phyloP scores from a whole-genome alignment of 1,284 basidiomycete genomes.

The Cystobasidium slooffiae region DNA sequence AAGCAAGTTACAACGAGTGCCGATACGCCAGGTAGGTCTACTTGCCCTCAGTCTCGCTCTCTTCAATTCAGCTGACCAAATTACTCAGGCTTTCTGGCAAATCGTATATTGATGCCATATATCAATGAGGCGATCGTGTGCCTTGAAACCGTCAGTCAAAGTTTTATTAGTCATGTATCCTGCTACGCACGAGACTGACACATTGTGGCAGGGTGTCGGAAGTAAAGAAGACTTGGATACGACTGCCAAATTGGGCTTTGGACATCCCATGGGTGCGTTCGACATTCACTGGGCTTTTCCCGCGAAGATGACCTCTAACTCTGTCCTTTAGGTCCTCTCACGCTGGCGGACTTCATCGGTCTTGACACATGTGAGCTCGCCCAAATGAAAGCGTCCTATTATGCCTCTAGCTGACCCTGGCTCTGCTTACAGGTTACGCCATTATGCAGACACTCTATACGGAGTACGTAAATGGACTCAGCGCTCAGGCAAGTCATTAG shows the following conservation, averaged over 20 bases:
- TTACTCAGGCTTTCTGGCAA: conserved; percentile 68
- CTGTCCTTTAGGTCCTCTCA: conserved; percentile 23
- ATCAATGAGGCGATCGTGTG: conserved; percentile 92
- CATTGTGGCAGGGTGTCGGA: conserved; percentile 69
- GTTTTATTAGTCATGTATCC: no score
- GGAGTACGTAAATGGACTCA: conserved; percentile 21
- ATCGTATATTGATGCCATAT: conserved; percentile 86
- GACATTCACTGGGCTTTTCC: neutral
- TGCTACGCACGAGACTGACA: conserved; percentile 1
- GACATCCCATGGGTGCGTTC: conserved; percentile 84
- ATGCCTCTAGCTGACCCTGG: neutral
- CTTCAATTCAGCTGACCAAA: conserved; percentile 29
- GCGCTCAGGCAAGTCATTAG: conserved; percentile 20
- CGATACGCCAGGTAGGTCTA: conserved; percentile 68
- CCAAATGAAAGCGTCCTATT: neutral
- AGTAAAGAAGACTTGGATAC: conserved; percentile 94
- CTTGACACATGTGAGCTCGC: conserved; percentile 47
- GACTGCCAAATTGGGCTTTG: conserved; percentile 90
- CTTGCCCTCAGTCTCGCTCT: conserved; percentile 62
- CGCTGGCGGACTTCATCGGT: conserved; percentile 49
- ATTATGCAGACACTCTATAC: conserved; percentile 77
- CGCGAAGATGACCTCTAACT: neutral
- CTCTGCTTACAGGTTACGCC: conserved; percentile 63
- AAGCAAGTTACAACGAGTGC: conserved; percentile 89
- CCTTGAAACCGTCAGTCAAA: conserved; percentile 67